These are phyloP conservation scores for Cercospora zeae-maydis DNA, from an alignment of 2,329 filamentous ascomycete genomes.

Conservation along the genomic window DNA sequence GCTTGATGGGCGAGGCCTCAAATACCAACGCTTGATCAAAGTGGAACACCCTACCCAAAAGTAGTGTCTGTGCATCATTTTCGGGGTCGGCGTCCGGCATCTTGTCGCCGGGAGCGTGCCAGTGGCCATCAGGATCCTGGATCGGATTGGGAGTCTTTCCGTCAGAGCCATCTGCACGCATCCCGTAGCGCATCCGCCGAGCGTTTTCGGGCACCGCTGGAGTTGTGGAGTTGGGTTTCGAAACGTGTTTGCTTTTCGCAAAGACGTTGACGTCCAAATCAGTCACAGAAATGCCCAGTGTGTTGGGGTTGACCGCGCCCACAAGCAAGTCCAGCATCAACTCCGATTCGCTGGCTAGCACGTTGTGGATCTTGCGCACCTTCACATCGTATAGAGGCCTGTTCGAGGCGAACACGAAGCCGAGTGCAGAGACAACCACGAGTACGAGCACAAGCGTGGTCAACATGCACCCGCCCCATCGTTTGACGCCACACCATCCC, in stretches of 20 bases:
- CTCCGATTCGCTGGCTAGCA: slow-evolving; percentile 89
- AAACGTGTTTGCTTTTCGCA: slow-evolving; percentile 86
- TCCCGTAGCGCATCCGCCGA: slow-evolving; percentile 11
- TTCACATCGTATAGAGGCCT: slow-evolving; percentile 78
- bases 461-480: slow-evolving; percentile 71
- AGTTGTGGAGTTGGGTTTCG: slow-evolving; percentile 35
- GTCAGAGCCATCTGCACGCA: slow-evolving; percentile 3
- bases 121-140: slow-evolving; percentile 28
- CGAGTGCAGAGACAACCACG: slow-evolving; percentile 78
- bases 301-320: slow-evolving; percentile 85
- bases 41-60: slow-evolving; percentile 80
- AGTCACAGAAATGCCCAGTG: slow-evolving; percentile 80
- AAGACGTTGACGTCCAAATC: slow-evolving; percentile 90
- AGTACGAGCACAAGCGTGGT: slow-evolving; percentile 77
- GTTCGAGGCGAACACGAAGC: slow-evolving; percentile 87
- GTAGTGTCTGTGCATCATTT: slow-evolving; percentile 71
- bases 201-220: not conserved
- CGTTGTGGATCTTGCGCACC: slow-evolving; percentile 77
- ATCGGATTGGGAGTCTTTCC: slow-evolving; percentile 17
- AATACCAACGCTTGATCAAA: slow-evolving; percentile 88
- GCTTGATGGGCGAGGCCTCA: slow-evolving; percentile 82
- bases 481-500: slow-evolving; percentile 15
- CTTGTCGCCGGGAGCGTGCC: slow-evolving; percentile 27
- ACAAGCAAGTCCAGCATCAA: slow-evolving; percentile 91
- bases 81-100: slow-evolving; percentile 55